phyloP scores from a whole-genome alignment of 176 grass and related monocot species.

The Olyra latifolia region DNA sequence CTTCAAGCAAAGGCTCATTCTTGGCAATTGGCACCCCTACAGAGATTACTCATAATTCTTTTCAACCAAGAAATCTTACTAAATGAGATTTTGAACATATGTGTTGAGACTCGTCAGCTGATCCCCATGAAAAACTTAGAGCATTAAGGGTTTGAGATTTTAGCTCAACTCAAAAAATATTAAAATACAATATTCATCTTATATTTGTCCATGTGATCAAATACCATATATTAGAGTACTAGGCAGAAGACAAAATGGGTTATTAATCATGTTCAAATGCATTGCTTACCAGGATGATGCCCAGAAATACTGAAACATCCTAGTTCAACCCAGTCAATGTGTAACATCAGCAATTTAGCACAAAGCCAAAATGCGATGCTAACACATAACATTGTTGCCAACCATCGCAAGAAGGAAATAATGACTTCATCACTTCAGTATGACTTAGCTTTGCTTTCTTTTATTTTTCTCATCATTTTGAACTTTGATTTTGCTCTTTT shows the following conservation, averaged over 20 bases:
- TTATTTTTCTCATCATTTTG: background rate
- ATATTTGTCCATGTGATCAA: background rate
- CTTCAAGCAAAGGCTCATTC: background rate
- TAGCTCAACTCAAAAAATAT: background rate
- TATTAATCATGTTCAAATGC: constrained; percentile 9
- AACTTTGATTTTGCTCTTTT: background rate
- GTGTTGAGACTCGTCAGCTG: background rate
- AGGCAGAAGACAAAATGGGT: background rate
- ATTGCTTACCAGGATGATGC: constrained; percentile 5
- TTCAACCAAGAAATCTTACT: background rate
- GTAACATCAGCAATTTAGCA: background rate
- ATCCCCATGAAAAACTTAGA: constrained; percentile 7
- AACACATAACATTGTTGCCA: background rate
- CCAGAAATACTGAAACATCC: constrained; percentile 2
- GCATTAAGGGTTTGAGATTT: background rate
- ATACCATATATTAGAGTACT: background rate
- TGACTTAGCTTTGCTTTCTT: background rate
- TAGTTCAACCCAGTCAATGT: background rate
- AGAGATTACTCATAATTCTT: background rate
- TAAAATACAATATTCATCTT: background rate
- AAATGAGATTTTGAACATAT: constrained; percentile 5
- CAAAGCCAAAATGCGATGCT: background rate
- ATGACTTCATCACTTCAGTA: background rate
- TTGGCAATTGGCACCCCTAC: background rate
- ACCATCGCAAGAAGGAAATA: background rate